Evolutionary conservation across 768 basidiomycete species (phyloP).

Genomic region (Lactarius sanguifluus): DNA sequence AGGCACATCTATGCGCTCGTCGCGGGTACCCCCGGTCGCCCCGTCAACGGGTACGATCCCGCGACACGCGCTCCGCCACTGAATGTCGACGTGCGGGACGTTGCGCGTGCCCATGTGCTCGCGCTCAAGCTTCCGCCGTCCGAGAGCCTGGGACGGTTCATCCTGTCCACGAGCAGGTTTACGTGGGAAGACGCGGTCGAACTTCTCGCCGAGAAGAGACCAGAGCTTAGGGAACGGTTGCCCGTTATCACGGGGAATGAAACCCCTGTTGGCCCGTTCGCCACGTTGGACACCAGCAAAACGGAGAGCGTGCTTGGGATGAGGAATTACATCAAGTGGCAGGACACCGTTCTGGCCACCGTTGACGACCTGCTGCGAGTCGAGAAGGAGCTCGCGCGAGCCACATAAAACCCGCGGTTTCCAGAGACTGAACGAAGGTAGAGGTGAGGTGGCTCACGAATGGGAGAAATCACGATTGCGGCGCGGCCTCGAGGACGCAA

Average conservation of each 20-base stretch:
- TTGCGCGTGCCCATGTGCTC: constrained; percentile 36
- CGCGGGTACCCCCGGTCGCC: constrained; percentile 21
- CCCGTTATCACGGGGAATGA: constrained; percentile 22
- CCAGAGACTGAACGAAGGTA: background rate
- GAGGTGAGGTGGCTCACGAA: background rate
- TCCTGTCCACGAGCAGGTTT: constrained; percentile 32
- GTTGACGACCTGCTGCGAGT: constrained; percentile 23
- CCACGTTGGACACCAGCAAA: constrained; percentile 1
- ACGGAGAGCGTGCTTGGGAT: constrained; percentile 18
- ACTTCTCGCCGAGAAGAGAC: constrained; percentile 30
- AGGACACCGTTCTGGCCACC: constrained; percentile 24
- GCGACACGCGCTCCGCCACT: constrained; percentile 25
- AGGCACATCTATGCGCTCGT: constrained; percentile 33
- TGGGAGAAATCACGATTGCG: constrained; percentile 3
- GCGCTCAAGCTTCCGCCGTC: constrained; percentile 27
- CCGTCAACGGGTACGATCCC: constrained; percentile 27
- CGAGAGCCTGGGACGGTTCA: constrained; percentile 27
- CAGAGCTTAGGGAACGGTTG: constrained; percentile 33
- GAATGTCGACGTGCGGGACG: constrained; percentile 37
- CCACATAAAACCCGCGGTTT: background rate
- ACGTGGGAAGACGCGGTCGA: constrained; percentile 34
- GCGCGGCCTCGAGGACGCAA: constrained; percentile 5
- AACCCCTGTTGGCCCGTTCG: background rate
- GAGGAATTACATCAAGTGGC: constrained; percentile 22
- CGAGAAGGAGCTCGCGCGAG: constrained; percentile 15